Conservation (phyloP, 192 early-diverging fungal species). For the Coemansia sp. region DNA sequence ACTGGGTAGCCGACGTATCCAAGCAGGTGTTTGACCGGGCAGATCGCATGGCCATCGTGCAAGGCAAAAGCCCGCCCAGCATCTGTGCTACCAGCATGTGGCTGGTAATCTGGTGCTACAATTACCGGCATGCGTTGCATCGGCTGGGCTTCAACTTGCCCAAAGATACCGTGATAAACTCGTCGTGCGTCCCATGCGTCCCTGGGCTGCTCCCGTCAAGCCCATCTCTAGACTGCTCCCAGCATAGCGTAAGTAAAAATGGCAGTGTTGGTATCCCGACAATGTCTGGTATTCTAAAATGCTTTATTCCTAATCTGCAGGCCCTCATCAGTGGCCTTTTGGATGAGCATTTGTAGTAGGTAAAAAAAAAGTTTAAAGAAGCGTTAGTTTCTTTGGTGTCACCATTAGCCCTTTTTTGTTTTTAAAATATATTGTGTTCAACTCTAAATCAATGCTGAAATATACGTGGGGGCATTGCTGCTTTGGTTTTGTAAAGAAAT, state of each 20-base stretch:
- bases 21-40: constrained; percentile 58
- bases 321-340: constrained; percentile 24
- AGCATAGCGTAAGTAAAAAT: constrained; percentile 57
- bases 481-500: too few species aligned
- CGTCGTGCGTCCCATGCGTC: constrained; percentile 26
- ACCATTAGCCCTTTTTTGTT: neutral
- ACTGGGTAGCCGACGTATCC: constrained; percentile 54
- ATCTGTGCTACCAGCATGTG: constrained; percentile 64
- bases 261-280: constrained; percentile 62
- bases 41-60: constrained; percentile 57
- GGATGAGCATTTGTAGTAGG: constrained; percentile 15
- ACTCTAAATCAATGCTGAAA: too few species aligned
- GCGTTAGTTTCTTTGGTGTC: constrained; percentile 1
- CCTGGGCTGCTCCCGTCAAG: constrained; percentile 16
- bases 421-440: too few species aligned
- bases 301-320: constrained; percentile 36
- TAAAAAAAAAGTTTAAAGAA: neutral
- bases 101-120: constrained; percentile 60
- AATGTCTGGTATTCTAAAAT: constrained; percentile 58
- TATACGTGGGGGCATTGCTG: too few species aligned
- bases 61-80: constrained; percentile 64
- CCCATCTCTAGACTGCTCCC: constrained; percentile 44
- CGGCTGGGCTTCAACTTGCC: constrained; percentile 7
- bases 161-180: constrained; percentile 21
- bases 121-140: constrained; percentile 39